These are phyloP conservation scores for Neopestalotiopsis sp. DNA, from an alignment of 2,329 filamentous ascomycete species.

Conservation along the genomic window DNA sequence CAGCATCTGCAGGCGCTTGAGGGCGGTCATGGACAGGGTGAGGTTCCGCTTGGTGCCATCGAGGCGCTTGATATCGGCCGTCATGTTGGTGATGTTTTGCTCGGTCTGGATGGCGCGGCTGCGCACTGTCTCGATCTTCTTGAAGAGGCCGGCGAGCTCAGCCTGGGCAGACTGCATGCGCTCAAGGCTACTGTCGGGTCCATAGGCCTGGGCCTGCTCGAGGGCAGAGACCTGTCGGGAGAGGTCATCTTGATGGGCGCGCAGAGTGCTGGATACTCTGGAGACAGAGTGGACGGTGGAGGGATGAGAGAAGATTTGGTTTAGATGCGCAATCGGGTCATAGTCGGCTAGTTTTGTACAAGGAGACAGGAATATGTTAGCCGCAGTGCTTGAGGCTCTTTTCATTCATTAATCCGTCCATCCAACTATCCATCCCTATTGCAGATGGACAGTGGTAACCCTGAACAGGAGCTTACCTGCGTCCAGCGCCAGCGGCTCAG, in stretches of 20 bases:
- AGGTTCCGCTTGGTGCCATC: constrained; percentile 97
- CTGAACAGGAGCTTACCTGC: constrained; percentile 42
- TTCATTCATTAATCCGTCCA: constrained; percentile 23
- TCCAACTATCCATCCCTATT: constrained; percentile 31
- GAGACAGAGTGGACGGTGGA: constrained; percentile 80
- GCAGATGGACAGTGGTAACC: constrained; percentile 14
- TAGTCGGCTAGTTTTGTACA: constrained; percentile 66
- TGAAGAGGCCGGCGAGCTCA: constrained; percentile 88
- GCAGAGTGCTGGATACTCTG: constrained; percentile 75
- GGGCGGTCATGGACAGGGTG: constrained; percentile 94
- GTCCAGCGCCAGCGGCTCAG: constrained; percentile 47
- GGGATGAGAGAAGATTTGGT: constrained; percentile 90
- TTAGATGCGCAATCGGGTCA: constrained; percentile 90
- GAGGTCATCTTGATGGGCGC: constrained; percentile 80
- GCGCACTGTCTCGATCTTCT: constrained; percentile 92
- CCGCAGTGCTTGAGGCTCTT: constrained; percentile 20
- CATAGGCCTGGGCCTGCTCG: constrained; percentile 79
- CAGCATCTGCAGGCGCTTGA: constrained; percentile 97
- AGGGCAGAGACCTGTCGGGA: constrained; percentile 77
- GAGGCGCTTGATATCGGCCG: constrained; percentile 95
- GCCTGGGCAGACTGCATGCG: constrained; percentile 90
- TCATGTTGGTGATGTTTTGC: constrained; percentile 97
- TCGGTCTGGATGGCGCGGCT: constrained; percentile 90
- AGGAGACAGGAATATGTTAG: not conserved
- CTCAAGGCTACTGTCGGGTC: constrained; percentile 85